Base-by-base conservation (phyloP, 1,139 yeast genomes). In the Geotrichum bryndzae region DNA sequence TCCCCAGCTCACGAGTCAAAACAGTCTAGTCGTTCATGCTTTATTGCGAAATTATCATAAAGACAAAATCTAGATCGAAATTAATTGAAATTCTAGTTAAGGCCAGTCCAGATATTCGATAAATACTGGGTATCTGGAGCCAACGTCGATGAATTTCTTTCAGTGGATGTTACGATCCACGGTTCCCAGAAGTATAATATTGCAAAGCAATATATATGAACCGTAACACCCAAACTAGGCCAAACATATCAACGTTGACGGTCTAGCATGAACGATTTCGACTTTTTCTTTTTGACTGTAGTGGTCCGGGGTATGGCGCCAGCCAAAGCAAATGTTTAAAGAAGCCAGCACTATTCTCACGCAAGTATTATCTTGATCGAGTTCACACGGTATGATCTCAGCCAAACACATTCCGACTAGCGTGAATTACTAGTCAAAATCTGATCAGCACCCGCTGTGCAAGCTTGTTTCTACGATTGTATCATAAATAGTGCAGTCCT, bases 341-440 rank as follows among this genome's bases (percentile, higher is more conserved):
- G 35, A 57, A 51, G 58, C 63, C 29, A 51, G 60, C 66, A 67
- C 71, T 61, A 78, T 87, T 86, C 94, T 87, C 94, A 85, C 92
- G 92, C 94, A 87, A 87, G 94, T 76, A 80, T 80, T 81, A 86
- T 76, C 90, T 86, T 88, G 92, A 79, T 88, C 94, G 94, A 87
- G 94, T 88, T 79, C 79, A 70, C 77, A 82, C 90, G 90, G 91
- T 85, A 71, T 83, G 66, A 75, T 85, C 90, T 86, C 90, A 86
- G 90, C 87, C 76, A 63, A 57, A 15, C 10, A 41, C 23, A 25
- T 29, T 22, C 25, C 48, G 10, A 15, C 29, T 50, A 4, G n/a
- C 15, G 11, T 53, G 27, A 41, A 51, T 48, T 10, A 11, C 51
- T 3, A 53, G 41, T 29, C 22, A 11, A 52, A 31, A 41, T 7